Conservation (phyloP, 1,284 basidiomycete species). For the Trametes sp. region DNA sequence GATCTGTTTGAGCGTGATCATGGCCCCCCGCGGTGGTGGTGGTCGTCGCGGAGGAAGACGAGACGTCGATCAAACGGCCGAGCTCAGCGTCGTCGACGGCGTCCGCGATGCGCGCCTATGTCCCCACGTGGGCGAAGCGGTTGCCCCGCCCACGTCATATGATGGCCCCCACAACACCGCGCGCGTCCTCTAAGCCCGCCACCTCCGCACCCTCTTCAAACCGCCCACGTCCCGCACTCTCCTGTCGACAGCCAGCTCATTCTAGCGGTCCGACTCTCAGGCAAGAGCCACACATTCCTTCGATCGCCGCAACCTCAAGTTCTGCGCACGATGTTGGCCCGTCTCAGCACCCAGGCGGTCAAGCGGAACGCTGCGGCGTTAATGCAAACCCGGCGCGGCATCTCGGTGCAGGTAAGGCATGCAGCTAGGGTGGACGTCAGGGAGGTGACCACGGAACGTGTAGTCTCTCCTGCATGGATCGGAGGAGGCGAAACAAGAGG, state of each 20-base stretch:
- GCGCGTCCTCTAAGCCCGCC: slow-evolving; percentile 14
- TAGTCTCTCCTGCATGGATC: slow-evolving; percentile 73
- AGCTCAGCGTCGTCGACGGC: slow-evolving; percentile 16
- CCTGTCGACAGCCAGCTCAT: neutral
- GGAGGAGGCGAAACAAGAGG: slow-evolving; percentile 83
- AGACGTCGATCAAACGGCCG: slow-evolving; percentile 19
- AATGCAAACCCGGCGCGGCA: slow-evolving; percentile 49
- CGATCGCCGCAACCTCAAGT: slow-evolving; percentile 2
- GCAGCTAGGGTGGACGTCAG: slow-evolving; percentile 19
- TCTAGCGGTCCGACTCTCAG: neutral
- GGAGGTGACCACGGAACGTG: slow-evolving; percentile 27
- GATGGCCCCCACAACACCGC: slow-evolving; percentile 17
- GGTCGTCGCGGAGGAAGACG: slow-evolving; percentile 10
- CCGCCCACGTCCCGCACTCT: slow-evolving; percentile 9
- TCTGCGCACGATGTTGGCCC: slow-evolving; percentile 40
- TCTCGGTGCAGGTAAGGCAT: slow-evolving; percentile 66
- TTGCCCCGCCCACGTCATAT: slow-evolving; percentile 41
- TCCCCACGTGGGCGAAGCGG: slow-evolving; percentile 22
- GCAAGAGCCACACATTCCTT: neutral
- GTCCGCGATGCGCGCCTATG: slow-evolving; percentile 11
- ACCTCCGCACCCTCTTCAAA: slow-evolving; percentile 17
- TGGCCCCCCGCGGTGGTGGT: slow-evolving; percentile 4
- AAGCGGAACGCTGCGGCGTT: slow-evolving; percentile 35
- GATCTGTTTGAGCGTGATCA: slow-evolving; percentile 31
- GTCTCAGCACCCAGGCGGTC: slow-evolving; percentile 39